Conservation (phyloP, 805 yeast species). For the Starmerella cellae region DNA sequence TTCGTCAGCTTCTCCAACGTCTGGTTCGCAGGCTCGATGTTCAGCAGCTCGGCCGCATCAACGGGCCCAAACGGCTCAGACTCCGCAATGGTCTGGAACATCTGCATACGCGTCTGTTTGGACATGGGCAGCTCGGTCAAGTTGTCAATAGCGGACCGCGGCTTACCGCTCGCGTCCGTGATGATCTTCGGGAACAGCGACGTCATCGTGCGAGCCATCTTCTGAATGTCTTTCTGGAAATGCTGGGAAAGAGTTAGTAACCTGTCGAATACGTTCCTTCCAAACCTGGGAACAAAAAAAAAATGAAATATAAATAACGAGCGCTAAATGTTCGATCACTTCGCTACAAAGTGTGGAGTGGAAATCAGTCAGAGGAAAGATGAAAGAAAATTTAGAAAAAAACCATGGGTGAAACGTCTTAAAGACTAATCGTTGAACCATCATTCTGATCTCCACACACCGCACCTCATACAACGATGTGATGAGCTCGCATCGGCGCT, state of each 20-base stretch:
- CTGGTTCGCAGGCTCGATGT: slow-evolving; percentile 73
- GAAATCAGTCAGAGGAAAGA: slow-evolving; percentile 14
- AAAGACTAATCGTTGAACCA: slow-evolving; percentile 61
- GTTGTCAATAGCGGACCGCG: slow-evolving; percentile 44
- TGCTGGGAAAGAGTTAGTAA: slow-evolving; percentile 19
- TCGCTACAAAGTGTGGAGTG: too few relatives aligned
- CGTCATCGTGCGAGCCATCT: slow-evolving; percentile 50
- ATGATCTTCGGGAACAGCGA: slow-evolving; percentile 60
- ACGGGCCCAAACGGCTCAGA: slow-evolving; percentile 91
- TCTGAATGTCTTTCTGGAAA: slow-evolving; percentile 43
- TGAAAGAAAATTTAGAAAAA: slow-evolving; percentile 19
- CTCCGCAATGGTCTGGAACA: slow-evolving; percentile 82
- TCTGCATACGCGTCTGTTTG: slow-evolving; percentile 61
- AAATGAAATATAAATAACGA: slow-evolving; percentile 1
- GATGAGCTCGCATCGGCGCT: not conserved
- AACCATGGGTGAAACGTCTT: slow-evolving; percentile 52
- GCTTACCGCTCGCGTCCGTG: slow-evolving; percentile 19
- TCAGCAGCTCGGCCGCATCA: slow-evolving; percentile 79
- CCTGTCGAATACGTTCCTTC: too few relatives aligned
- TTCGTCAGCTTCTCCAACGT: slow-evolving; percentile 49
- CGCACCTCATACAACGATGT: not conserved
- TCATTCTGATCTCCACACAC: slow-evolving; percentile 36
- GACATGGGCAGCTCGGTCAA: slow-evolving; percentile 92
- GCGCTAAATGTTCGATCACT: too few relatives aligned
- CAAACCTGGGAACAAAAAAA: not conserved